Base-by-base conservation (phyloP, 176 grass and related monocot species). In the Poa pratensis region DNA sequence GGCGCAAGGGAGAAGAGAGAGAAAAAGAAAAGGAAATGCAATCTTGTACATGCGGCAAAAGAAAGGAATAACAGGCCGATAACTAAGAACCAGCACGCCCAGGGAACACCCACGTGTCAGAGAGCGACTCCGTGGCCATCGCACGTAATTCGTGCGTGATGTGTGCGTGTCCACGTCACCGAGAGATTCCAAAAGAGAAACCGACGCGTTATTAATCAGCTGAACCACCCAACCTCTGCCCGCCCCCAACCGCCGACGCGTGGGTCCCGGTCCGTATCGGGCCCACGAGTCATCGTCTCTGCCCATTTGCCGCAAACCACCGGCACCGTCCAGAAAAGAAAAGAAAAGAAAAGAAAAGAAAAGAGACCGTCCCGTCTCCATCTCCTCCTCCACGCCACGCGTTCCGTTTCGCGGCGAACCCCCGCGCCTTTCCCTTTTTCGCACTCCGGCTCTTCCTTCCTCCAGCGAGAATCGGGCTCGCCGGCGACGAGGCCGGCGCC, bases 361-460 rank as follows among this genome's bases (percentile, higher is more conserved):
- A 65, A 17, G 32, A 1, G 69, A 46, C 13, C 12, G n/a, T n/a
- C n/a, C n/a, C n/a, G n/a, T 32, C 30, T 32, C 30, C 34, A 3
- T 35, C 34, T 12, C 4, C 69, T 4, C 43, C 14, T 24, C 70
- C 43, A 75, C 72, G 45, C 45, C 46, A 51, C 24, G 45, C 72
- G 45, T 75, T 75, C 8, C 28, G 59, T 65, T 19, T 27, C 86
- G 73, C 80, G 74, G 81, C 80, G 48, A 88, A 63, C 39, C 23
- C 65, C 80, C 53, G 32, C 54, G 1, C 26, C 11, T 63, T 82
- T 32, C 37, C 27, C 9, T 5, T 18, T 78, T 78, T 90, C 82
- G 52, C 84, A 83, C 7, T 74, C 37, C 64, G 17, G 32, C 66
- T 79, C 88, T 14, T 3, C 10, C 37, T 52, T 79, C 88, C 60